A percentile compares a stretch with the other conserved stretches of the same genome.
These are phyloP conservation scores for Phytophthora lateralis DNA, from an alignment of 352 stramenopile genomes.

Conservation along the genomic window DNA sequence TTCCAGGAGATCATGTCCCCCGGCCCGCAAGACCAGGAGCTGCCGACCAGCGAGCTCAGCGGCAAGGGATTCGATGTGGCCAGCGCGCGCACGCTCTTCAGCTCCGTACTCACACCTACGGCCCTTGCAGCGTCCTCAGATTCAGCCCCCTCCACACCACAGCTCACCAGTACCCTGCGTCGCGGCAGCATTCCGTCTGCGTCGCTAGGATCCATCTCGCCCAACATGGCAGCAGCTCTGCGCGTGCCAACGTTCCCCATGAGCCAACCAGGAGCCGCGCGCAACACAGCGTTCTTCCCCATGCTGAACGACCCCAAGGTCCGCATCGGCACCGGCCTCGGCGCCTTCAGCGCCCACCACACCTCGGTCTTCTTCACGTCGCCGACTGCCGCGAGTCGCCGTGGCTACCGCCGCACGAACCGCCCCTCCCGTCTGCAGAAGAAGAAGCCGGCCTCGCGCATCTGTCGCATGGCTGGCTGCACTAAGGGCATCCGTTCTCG, in stretches of 20 bases:
- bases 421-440: conserved; percentile 39
- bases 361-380: conserved; percentile 39
- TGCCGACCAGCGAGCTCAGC: conserved; percentile 5
- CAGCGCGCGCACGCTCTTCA: conserved; percentile 16
- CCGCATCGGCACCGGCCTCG: conserved; percentile 20
- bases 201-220: conserved; percentile 35
- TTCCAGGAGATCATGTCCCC: conserved; percentile 46
- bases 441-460: conserved; percentile 66
- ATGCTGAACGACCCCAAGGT: conserved; percentile 30
- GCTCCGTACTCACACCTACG: conserved; percentile 16
- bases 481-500: conserved; percentile 84
- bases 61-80: neutral
- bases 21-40: conserved; percentile 23
- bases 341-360: conserved; percentile 17
- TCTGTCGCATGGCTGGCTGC: conserved; percentile 78
- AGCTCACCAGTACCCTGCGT: conserved; percentile 32
- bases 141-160: conserved; percentile 36
- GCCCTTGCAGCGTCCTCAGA: conserved; percentile 14
- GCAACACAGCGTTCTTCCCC: conserved; percentile 32
- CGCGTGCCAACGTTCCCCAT: conserved; percentile 29
- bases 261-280: conserved; percentile 8
- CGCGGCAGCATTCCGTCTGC: conserved; percentile 30
- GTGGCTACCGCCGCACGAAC: conserved; percentile 25
- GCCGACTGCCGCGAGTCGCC: conserved; percentile 22
- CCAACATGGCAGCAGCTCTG: conserved; percentile 32